A percentile compares a stretch with the other conserved stretches of the same genome.
Evolutionary conservation across 139 green algal genomes (phyloP).

Genomic region (Picochlorum costavermella): DNA sequence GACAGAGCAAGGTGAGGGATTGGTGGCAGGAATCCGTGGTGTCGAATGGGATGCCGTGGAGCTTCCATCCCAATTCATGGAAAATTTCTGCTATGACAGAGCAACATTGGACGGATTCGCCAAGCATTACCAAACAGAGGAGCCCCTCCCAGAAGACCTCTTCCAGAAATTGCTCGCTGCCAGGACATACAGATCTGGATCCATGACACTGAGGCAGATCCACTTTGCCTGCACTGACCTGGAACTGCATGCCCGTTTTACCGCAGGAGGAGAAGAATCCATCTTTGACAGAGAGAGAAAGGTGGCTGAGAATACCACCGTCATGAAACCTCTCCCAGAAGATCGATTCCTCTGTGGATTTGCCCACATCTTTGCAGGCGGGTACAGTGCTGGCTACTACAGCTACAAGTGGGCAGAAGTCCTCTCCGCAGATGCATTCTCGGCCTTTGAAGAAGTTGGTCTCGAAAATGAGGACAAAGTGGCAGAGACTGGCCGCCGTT

Average conservation of each 20-base stretch:
- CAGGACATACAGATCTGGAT: constrained; percentile 61
- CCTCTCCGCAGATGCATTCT: constrained; percentile 87
- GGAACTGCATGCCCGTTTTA: constrained; percentile 79
- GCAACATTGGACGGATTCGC: constrained; percentile 68
- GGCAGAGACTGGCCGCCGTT: constrained; percentile 53
- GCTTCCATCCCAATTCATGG: constrained; percentile 79
- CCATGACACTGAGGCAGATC: constrained; percentile 82
- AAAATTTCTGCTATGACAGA: constrained; percentile 75
- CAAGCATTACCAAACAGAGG: constrained; percentile 78
- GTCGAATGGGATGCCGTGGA: constrained; percentile 94
- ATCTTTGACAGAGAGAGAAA: constrained; percentile 69
- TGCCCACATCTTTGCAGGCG: constrained; percentile 92
- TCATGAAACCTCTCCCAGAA: constrained; percentile 72
- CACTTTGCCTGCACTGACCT: constrained; percentile 86
- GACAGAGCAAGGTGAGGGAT: constrained; percentile 74
- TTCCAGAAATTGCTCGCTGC: constrained; percentile 77
- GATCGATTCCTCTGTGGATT: constrained; percentile 96
- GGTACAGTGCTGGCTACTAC: constrained; percentile 76
- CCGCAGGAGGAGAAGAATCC: constrained; percentile 42
- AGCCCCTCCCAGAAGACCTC: constrained; percentile 84
- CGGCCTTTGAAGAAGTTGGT: constrained; percentile 90
- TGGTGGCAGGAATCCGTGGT: constrained; percentile 78
- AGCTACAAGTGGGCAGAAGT: constrained; percentile 84
- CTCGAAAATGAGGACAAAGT: constrained; percentile 70
- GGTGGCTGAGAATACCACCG: constrained; percentile 49